Percentiles rank a stretch among this genome's conserved stretches.
Evolutionary conservation across 2,329 filamentous ascomycete genomes (phyloP).

Genomic region (Claviceps spartinae): DNA sequence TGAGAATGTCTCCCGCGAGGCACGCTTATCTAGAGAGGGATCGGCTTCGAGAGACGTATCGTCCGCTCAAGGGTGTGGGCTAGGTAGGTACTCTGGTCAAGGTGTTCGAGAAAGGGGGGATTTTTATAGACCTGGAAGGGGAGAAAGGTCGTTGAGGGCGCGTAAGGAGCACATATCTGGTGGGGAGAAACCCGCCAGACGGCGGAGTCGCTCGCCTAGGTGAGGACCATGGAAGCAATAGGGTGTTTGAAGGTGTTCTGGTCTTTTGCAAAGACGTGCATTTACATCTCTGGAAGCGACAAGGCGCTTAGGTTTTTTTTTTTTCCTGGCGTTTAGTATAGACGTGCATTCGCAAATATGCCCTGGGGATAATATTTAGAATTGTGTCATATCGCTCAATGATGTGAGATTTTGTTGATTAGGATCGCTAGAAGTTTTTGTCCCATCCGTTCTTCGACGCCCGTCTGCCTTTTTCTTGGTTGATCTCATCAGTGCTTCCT

Average conservation of each 20-base stretch:
- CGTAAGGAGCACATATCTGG: not conserved
- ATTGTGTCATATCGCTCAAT: no score
- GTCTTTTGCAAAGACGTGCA: not conserved
- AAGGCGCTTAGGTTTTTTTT: no score
- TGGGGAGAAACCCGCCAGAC: not conserved
- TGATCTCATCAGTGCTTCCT: no score
- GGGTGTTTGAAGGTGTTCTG: not conserved
- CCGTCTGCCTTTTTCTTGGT: no score
- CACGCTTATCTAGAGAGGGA: not conserved
- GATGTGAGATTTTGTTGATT: no score
- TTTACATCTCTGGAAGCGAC: not conserved
- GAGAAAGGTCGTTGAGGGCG: not conserved
- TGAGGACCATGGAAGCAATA: not conserved
- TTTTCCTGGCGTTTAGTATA: no score
- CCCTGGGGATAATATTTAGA: no score
- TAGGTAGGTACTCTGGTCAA: not conserved
- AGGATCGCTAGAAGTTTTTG: no score
- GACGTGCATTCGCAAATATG: no score
- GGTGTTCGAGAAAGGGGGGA: slow-evolving; percentile 10
- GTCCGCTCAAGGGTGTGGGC: not conserved
- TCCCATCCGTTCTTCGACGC: no score
- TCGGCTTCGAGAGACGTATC: not conserved
- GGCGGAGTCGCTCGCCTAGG: not conserved
- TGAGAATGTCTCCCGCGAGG: slow-evolving; percentile 4
- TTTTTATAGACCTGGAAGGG: slow-evolving; percentile 14